Evolutionary conservation across 306 rosid genomes (phyloP), one percentile per base, ranked within the genome.

Genomic region (Prunus mume): DNA sequence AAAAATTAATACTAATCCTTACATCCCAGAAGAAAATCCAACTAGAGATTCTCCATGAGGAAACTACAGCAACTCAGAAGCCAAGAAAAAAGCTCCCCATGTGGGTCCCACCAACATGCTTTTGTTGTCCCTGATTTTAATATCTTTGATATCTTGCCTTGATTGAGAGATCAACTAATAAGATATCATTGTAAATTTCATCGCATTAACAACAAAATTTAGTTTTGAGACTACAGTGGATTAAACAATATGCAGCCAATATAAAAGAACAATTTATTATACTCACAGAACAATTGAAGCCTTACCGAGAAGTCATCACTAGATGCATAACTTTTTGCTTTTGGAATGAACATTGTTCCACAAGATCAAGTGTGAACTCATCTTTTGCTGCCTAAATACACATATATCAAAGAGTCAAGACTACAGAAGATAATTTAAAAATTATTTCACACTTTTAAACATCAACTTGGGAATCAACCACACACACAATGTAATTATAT

Each of bases 351-450:
- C 98, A 91, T 61, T 94, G 98, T 82, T 94, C 98, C 72, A 94
- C 98, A 64, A 94, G 98, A 80, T 94, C 98, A 82, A 94, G 97
- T 41, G 98, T 90, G 82, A 94, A 94, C 81, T 94, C 98, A 56
- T 94, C 98, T 65, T 80, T 87, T 78, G 96, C 98, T 65, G 84
- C 96, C 98, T 94, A 63, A 22, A 64, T 49, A 66, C 70, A 64
- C 65, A 72, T 80, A 72, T 78, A 52, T 32, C 38, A 55, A 43
- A 25, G 43, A 43, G 78, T 65, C 62, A 58, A 41, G 18, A 24
- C n/a, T 24, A 12, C 46, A 52, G 38, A 72, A 25, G 41, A 49
- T 45, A 69, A 46, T 66, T 61, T 56, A 14, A 32, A 71, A 55
- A 34, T n/a, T 20, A 32, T 38, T 5, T 41, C 24, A 4, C 65